A percentile compares a stretch with the other conserved stretches of the same genome.
These are phyloP conservation scores for Alternaria ethzedia DNA, from an alignment of 2,329 filamentous ascomycete species.

Conservation along the genomic window DNA sequence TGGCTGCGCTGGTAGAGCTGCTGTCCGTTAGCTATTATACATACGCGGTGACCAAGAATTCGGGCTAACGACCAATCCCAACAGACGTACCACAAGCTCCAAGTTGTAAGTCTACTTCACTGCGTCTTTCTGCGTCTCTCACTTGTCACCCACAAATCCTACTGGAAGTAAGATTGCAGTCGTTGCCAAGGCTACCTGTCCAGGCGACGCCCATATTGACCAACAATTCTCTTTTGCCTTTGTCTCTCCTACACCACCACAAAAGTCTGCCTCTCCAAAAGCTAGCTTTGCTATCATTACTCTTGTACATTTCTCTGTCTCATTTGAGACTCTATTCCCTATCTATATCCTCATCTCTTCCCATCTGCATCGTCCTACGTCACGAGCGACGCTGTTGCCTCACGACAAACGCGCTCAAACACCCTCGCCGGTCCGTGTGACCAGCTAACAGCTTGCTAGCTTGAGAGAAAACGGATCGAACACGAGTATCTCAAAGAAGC, in stretches of 20 bases:
- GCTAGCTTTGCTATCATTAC: slow-evolving; percentile 19
- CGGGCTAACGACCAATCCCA: slow-evolving; percentile 34
- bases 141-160: slow-evolving; percentile 8
- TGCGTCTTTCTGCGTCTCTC: slow-evolving; percentile 18
- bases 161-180: slow-evolving; percentile 18
- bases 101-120: slow-evolving; percentile 68
- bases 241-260: slow-evolving; percentile 7
- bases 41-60: slow-evolving; percentile 29
- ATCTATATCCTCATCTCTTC: slow-evolving; percentile 14
- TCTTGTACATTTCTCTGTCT: slow-evolving; percentile 26
- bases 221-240: slow-evolving; percentile 10
- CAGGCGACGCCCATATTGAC: slow-evolving; percentile 6
- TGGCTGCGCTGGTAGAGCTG: neutral
- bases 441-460: slow-evolving; percentile 59
- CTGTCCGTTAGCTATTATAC: slow-evolving; percentile 4
- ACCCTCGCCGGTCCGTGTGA: slow-evolving; percentile 22
- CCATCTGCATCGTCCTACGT: slow-evolving; percentile 17
- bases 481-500: slow-evolving; percentile 91
- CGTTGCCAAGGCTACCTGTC: slow-evolving; percentile 13
- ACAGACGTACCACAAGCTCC: slow-evolving; percentile 73
- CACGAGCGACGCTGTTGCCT: slow-evolving; percentile 21
- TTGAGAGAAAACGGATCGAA: slow-evolving; percentile 92
- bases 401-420: slow-evolving; percentile 14
- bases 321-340: slow-evolving; percentile 15
- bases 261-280: slow-evolving; percentile 10